Conservation (phyloP, 1,284 basidiomycete genomes). For the Trichosporon ovoides region DNA sequence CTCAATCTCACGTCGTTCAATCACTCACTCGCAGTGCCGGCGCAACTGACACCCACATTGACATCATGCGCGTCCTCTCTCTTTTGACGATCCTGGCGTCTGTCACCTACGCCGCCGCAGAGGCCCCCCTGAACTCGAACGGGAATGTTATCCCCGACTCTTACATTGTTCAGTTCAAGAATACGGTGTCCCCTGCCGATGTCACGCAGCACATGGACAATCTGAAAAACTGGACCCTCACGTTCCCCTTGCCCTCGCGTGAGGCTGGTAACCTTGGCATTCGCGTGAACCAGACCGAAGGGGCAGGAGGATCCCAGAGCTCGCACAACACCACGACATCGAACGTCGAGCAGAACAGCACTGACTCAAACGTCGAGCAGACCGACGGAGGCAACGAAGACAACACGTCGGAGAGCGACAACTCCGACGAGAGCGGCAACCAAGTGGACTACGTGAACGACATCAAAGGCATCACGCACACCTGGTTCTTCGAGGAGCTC, state of each 20-base stretch:
- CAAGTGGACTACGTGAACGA: no score
- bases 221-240: neutral
- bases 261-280: neutral
- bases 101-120: neutral
- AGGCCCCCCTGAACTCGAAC: neutral
- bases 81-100: no score
- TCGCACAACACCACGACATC: no score
- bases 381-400: no score
- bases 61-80: neutral
- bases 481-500: neutral
- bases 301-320: no score
- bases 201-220: slow-evolving; percentile 1
- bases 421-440: neutral
- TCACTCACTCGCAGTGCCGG: no score
- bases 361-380: no score
- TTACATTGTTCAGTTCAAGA: neutral
- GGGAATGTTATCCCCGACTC: neutral
- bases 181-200: neutral
- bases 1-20: no score
- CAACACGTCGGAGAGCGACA: no score
- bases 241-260: neutral
- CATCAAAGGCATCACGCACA: neutral
- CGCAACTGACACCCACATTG: neutral
- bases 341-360: no score
- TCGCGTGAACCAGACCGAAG: no score